A percentile compares a stretch with the other conserved stretches of the same genome.
Evolutionary conservation across 495 filamentous ascomycete species (phyloP).

Genomic region (Aspergillus kassunensis): DNA sequence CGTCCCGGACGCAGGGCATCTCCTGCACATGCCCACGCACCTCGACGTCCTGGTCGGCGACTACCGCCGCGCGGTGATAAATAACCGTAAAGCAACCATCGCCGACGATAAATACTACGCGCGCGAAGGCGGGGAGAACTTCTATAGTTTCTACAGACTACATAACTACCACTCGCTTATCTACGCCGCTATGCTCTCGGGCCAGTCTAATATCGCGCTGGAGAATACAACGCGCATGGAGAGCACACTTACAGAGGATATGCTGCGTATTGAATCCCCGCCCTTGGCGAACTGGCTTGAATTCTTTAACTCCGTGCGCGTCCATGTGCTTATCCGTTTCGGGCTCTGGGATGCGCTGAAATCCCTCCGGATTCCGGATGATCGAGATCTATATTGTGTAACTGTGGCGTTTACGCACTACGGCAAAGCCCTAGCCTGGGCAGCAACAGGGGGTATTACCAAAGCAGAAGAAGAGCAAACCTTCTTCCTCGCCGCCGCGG

Average conservation of each 20-base stretch:
- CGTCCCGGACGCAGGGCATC: constrained; percentile 62
- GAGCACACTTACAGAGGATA: no score
- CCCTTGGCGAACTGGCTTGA: no score
- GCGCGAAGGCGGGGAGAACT: constrained; percentile 49
- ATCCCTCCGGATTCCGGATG: no score
- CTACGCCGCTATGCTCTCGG: constrained; percentile 69
- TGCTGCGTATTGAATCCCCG: no score
- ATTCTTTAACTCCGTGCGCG: no score
- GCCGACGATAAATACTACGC: constrained; percentile 59
- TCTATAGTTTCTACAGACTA: constrained; percentile 63
- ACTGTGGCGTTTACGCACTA: no score
- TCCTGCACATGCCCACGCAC: constrained; percentile 69
- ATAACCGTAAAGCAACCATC: constrained; percentile 58
- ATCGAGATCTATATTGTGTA: no score
- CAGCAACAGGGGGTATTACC: constrained; percentile 45
- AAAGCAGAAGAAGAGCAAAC: constrained; percentile 43
- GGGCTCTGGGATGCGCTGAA: no score
- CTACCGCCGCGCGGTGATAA: constrained; percentile 55
- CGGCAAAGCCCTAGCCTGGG: no score
- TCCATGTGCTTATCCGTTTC: no score
- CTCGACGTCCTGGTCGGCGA: constrained; percentile 65
- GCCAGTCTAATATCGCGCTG: constrained; percentile 51
- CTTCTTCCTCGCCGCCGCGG: constrained; percentile 42
- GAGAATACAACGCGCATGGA: constrained; percentile 54
- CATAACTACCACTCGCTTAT: constrained; percentile 66